Evolutionary conservation across 495 filamentous ascomycete species (phyloP).

Genomic region (Symbiotaphrina buchneri): DNA sequence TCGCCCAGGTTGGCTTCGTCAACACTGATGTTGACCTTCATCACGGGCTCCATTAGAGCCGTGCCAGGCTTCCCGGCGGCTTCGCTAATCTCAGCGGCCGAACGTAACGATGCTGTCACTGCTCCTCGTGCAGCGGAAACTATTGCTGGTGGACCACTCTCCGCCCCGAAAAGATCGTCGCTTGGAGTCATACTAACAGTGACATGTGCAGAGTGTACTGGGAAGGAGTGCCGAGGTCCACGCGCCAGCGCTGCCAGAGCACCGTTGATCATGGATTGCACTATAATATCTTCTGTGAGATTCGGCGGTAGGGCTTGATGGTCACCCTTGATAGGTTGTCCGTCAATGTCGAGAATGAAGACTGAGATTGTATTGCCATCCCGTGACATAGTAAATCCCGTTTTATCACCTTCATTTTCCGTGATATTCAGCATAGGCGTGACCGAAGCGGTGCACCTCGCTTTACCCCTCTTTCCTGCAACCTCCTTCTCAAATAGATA

Average conservation of each 20-base stretch:
- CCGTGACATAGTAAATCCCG: slow-evolving; percentile 1
- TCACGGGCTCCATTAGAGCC: slow-evolving; percentile 75
- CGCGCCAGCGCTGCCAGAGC: slow-evolving; percentile 66
- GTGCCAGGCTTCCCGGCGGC: slow-evolving; percentile 23
- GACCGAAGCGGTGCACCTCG: slow-evolving; percentile 45
- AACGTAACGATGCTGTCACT: slow-evolving; percentile 38
- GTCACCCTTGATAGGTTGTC: slow-evolving; percentile 15
- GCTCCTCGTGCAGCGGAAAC: slow-evolving; percentile 56
- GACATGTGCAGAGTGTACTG: slow-evolving; percentile 48
- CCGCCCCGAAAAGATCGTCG: slow-evolving; percentile 39
- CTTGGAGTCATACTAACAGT: slow-evolving; percentile 40
- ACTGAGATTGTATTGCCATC: slow-evolving; percentile 40
- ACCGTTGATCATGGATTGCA: slow-evolving; percentile 50
- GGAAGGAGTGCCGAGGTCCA: slow-evolving; percentile 55
- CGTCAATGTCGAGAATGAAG: slow-evolving; percentile 16
- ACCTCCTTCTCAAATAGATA: slow-evolving; percentile 55
- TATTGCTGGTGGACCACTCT: slow-evolving; percentile 51
- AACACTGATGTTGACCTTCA: slow-evolving; percentile 64
- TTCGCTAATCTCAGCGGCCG: slow-evolving; percentile 17
- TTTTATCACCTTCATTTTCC: slow-evolving; percentile 11
- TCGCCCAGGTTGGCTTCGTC: slow-evolving; percentile 60
- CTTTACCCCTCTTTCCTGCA: slow-evolving; percentile 57
- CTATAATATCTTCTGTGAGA: slow-evolving; percentile 29
- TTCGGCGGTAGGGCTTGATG: slow-evolving; percentile 20
- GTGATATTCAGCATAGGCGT: slow-evolving; percentile 30